phyloP scores from a whole-genome alignment of 208 protist genomes.

The Leishmania amazonensis region DNA sequence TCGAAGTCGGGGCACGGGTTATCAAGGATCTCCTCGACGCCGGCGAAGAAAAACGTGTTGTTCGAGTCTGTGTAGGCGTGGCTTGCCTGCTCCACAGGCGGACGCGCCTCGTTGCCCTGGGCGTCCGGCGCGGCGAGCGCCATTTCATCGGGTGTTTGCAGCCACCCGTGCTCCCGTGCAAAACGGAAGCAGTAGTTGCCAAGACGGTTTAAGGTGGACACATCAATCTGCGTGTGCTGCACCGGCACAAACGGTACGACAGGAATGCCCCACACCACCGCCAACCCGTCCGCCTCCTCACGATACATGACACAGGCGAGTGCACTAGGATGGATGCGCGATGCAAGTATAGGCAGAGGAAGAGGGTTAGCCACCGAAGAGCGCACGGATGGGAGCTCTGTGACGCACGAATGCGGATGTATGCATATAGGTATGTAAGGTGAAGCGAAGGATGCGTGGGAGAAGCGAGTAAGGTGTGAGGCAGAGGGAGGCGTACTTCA shows the following conservation, averaged over 20 bases:
- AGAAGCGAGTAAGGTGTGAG: not conserved
- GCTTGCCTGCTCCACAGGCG: constrained; percentile 19
- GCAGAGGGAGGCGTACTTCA: not conserved
- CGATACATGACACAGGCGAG: constrained; percentile 28
- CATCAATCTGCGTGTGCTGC: constrained; percentile 62
- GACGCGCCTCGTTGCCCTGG: not conserved
- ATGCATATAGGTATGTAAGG: not conserved
- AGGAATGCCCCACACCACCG: constrained; percentile 50
- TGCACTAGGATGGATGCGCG: not conserved
- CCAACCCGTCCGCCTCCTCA: constrained; percentile 45
- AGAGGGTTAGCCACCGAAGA: not conserved
- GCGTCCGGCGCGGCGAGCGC: constrained; percentile 17
- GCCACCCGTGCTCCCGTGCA: constrained; percentile 68
- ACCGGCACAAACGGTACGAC: constrained; percentile 61
- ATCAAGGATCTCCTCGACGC: constrained; percentile 45
- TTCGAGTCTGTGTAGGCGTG: constrained; percentile 24
- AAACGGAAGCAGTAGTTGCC: constrained; percentile 59
- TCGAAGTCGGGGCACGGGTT: constrained; percentile 32
- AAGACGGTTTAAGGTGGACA: constrained; percentile 51
- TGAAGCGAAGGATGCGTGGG: no score
- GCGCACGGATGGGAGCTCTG: not conserved
- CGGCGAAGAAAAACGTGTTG: constrained; percentile 67
- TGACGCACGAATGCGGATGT: not conserved
- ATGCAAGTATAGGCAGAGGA: not conserved
- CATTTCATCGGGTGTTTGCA: constrained; percentile 38